phyloP scores from a whole-genome alignment of 495 filamentous ascomycete species.

The Annulohypoxylon moriforme region DNA sequence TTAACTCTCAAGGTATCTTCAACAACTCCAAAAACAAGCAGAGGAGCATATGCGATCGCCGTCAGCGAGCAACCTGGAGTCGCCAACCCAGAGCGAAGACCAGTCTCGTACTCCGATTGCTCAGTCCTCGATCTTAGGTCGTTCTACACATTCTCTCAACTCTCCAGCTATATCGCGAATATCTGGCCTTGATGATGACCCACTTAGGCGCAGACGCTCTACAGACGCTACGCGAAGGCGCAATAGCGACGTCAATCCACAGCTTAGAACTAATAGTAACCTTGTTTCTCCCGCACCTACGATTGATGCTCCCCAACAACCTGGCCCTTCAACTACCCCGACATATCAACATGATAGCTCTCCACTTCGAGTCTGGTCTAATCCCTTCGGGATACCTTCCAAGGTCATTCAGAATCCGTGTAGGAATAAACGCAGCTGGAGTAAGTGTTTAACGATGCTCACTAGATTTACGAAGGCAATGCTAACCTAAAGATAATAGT shows the following conservation, averaged over 20 bases:
- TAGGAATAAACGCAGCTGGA: constrained; percentile 10
- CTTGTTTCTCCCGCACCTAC: constrained; percentile 15
- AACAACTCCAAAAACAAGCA: constrained; percentile 14
- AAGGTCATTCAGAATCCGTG: constrained; percentile 12
- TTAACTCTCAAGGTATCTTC: constrained; percentile 8
- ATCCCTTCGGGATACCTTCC: constrained; percentile 1
- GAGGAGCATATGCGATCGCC: constrained; percentile 7
- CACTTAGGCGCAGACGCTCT: background rate
- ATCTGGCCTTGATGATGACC: background rate
- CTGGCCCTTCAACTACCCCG: background rate
- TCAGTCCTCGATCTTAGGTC: too few species aligned
- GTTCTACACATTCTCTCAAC: too few species aligned
- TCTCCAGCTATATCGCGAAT: background rate
- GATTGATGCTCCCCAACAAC: background rate
- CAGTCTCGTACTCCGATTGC: background rate
- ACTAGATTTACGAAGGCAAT: background rate
- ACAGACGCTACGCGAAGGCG: background rate
- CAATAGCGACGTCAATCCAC: background rate
- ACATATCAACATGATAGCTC: background rate
- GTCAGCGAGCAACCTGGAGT: background rate
- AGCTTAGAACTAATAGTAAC: background rate
- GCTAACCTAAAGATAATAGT: background rate
- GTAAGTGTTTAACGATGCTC: background rate
- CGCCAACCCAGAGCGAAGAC: background rate
- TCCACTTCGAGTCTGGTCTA: constrained; percentile 11